Base-by-base conservation (phyloP, 441 rosid species). In the Corymbia citriodora region DNA sequence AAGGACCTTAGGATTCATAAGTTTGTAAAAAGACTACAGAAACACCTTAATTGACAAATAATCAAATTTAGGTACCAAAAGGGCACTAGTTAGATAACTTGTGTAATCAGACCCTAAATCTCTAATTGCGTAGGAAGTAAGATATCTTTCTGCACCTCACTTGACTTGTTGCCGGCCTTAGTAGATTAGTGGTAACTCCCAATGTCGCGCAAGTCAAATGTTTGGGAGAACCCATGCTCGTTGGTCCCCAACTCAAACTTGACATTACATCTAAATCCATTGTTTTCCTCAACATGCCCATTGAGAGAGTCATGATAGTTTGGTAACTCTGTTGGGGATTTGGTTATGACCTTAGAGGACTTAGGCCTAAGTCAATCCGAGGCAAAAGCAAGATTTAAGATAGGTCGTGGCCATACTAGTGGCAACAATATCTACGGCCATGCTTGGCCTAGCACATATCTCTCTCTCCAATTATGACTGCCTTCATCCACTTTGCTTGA, bases 141-240 rank as follows among this genome's bases (percentile, higher is more conserved):
- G 14, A 10, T 25, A 61, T 61, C 11, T 4, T 61, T 15, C 6
- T 14, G 12, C 21, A 57, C 23, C 61, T 61, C 0, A 61, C 68
- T 61, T 61, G 31, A 15, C 13, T 61, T 12, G 3, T 25, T 23
- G 65, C 1, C 3, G 1, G 25, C n/a, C 65, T 23, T 6, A 25
- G 2, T 59, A 59, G 3, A 1, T 29, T 25, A 59, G 29, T 59
- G 3, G 3, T 0, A 0, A 6, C n/a, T 25, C 61, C 61, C 40
- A 36, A 55, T 15, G 19, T 54, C 18, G 55, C 19, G 18, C 21
- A 54, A 54, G 21, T 18, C 15, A 54, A 54, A 6, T 18, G 18
- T 19, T 54, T 17, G 55, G 55, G 55, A 54, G 55, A 54, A 54
- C 15, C 55, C 9, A 2, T 19, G 18, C 55, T 54, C 0, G 55